Conservation (phyloP, 257 asterid genomes). For the Solanum gandarillasii region DNA sequence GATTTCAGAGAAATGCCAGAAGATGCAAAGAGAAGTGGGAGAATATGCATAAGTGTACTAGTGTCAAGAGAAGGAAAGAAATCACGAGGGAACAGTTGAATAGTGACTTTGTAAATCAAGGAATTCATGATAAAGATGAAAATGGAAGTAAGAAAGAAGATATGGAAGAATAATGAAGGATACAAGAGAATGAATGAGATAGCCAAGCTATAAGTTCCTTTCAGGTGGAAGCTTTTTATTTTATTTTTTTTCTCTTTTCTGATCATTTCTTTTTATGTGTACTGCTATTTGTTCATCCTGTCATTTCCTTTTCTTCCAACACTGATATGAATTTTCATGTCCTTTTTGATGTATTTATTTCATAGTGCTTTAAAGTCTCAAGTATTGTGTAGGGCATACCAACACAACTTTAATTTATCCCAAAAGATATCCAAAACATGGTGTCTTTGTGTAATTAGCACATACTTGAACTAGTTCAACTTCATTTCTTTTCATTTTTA, state of each 20-base stretch:
- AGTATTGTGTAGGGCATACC: not conserved
- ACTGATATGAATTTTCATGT: not conserved
- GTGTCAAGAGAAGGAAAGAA: constrained; percentile 37
- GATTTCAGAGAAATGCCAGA: constrained; percentile 34
- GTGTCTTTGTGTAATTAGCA: not conserved
- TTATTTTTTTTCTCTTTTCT: not conserved
- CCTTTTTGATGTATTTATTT: not conserved
- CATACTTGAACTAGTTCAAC: not conserved
- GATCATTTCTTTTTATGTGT: not conserved
- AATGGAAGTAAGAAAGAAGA: not conserved
- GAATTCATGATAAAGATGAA: not conserved
- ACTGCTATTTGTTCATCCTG: not conserved
- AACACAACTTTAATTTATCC: not conserved
- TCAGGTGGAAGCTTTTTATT: not conserved
- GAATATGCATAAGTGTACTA: constrained; percentile 35
- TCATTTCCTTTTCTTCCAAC: not conserved
- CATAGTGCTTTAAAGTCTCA: not conserved
- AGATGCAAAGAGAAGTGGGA: constrained; percentile 72
- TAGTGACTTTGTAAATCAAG: not conserved
- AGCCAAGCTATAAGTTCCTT: not conserved
- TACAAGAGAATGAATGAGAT: not conserved
- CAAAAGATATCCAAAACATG: not conserved
- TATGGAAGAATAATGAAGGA: not conserved
- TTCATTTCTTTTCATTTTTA: not conserved
- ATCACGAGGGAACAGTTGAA: constrained; percentile 17